Percentiles rank a stretch among this genome's conserved stretches.
Conservation (phyloP, 495 filamentous ascomycete genomes). For the Lepraria neglecta region DNA sequence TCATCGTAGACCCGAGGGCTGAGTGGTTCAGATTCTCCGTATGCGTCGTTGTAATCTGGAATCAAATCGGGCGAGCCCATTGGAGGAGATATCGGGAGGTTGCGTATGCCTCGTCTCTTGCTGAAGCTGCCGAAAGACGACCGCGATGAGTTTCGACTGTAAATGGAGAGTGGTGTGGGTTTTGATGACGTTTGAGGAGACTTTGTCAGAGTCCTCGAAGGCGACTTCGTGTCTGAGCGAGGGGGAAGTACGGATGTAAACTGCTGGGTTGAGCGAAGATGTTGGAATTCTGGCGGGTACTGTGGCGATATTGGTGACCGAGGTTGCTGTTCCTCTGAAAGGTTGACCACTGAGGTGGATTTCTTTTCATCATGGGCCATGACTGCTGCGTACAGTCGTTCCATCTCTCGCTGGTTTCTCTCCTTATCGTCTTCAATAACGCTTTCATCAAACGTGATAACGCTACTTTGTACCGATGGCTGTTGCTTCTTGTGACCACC, state of each 20-base stretch:
- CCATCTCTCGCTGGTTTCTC: constrained; percentile 71
- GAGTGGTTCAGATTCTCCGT: constrained; percentile 49
- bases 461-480: constrained; percentile 42
- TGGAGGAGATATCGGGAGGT: constrained; percentile 53
- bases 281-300: constrained; percentile 30
- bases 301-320: constrained; percentile 14
- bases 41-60: constrained; percentile 34
- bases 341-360: constrained; percentile 33
- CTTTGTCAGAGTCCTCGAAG: constrained; percentile 36
- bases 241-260: constrained; percentile 20
- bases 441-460: constrained; percentile 63
- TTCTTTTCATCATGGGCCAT: constrained; percentile 81
- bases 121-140: constrained; percentile 48
- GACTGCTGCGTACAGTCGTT: constrained; percentile 83
- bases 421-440: constrained; percentile 66
- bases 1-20: constrained; percentile 51
- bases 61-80: constrained; percentile 45
- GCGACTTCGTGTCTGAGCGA: constrained; percentile 31
- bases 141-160: constrained; percentile 41
- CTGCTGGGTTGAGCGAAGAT: constrained; percentile 24
- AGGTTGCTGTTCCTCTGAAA: constrained; percentile 22
- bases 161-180: constrained; percentile 41
- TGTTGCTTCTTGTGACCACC: constrained; percentile 35
- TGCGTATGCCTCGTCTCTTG: constrained; percentile 47
- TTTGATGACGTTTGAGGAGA: constrained; percentile 36